Evolutionary conservation across 2,329 filamentous ascomycete species (phyloP).

Genomic region (Cercospora sp.): DNA sequence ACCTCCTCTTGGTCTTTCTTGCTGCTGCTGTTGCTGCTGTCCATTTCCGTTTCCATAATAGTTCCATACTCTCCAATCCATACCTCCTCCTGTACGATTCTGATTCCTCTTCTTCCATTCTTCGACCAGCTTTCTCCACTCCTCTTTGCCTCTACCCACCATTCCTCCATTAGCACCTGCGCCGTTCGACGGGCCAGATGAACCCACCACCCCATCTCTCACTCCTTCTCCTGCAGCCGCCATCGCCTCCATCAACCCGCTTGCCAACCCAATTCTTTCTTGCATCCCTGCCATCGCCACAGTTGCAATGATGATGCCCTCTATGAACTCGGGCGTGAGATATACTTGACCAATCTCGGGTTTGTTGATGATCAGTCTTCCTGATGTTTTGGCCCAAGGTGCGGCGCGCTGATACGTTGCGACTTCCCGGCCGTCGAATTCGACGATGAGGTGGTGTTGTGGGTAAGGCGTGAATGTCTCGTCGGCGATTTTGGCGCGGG

Average conservation of each 20-base stretch:
- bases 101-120: conserved; percentile 7
- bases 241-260: conserved; percentile 9
- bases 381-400: conserved; percentile 14
- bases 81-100: neutral
- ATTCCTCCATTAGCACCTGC: neutral
- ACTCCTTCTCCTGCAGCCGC: neutral
- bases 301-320: conserved; percentile 16
- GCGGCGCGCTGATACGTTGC: conserved; percentile 12
- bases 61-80: neutral
- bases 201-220: neutral
- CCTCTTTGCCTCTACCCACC: neutral
- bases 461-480: conserved; percentile 17
- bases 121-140: neutral
- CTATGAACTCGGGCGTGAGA: conserved; percentile 15
- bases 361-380: conserved; percentile 1
- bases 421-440: conserved; percentile 3
- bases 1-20: neutral
- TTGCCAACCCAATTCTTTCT: conserved; percentile 16
- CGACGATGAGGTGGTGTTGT: conserved; percentile 13
- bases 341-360: neutral
- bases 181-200: neutral
- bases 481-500: conserved; percentile 4
- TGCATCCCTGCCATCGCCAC: conserved; percentile 20
- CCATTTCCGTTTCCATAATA: neutral
- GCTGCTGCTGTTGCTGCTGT: conserved; percentile 1